These are phyloP conservation scores for Phytopythium boreale DNA, from an alignment of 352 stramenopile genomes.

Conservation along the genomic window DNA sequence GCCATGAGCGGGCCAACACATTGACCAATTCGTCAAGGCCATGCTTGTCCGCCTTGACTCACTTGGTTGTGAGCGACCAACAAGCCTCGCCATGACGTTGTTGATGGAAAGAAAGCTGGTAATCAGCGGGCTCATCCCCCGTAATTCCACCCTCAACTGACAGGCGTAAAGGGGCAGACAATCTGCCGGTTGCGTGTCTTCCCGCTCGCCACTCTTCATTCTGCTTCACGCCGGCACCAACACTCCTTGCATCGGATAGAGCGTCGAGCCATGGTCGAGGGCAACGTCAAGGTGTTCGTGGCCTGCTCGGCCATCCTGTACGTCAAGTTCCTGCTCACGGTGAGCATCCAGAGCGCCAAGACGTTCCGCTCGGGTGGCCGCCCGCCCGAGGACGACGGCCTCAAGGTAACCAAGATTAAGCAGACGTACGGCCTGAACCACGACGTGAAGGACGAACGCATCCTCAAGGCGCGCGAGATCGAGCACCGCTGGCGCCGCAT, in stretches of 20 bases:
- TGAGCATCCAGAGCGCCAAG: slow-evolving; percentile 32
- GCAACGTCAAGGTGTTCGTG: slow-evolving; percentile 31
- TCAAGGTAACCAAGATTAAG: slow-evolving; percentile 24
- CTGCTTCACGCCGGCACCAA: not conserved
- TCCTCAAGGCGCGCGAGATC: slow-evolving; percentile 20
- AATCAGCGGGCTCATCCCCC: not conserved
- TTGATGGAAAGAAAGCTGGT: no score
- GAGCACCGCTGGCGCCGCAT: slow-evolving; percentile 53
- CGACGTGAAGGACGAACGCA: slow-evolving; percentile 21
- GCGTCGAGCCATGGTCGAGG: slow-evolving; percentile 10
- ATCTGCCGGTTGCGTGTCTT: no score
- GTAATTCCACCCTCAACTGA: not conserved
- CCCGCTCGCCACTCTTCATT: slow-evolving; percentile 3
- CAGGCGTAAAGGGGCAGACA: not conserved
- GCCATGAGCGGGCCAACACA: no score
- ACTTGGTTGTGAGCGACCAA: no score
- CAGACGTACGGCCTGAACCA: slow-evolving; percentile 30
- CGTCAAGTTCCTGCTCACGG: slow-evolving; percentile 36
- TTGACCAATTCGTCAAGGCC: no score
- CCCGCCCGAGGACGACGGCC: slow-evolving; percentile 32
- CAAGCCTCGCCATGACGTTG: no score
- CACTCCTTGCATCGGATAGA: no score
- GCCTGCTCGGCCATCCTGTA: slow-evolving; percentile 33
- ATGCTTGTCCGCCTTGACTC: no score
- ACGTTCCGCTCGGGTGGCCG: slow-evolving; percentile 31